Evolutionary conservation across 371 early-diverging fungal genomes (phyloP), one percentile per base, ranked within the genome.

Genomic region (Capillidium rhysosporum): DNA sequence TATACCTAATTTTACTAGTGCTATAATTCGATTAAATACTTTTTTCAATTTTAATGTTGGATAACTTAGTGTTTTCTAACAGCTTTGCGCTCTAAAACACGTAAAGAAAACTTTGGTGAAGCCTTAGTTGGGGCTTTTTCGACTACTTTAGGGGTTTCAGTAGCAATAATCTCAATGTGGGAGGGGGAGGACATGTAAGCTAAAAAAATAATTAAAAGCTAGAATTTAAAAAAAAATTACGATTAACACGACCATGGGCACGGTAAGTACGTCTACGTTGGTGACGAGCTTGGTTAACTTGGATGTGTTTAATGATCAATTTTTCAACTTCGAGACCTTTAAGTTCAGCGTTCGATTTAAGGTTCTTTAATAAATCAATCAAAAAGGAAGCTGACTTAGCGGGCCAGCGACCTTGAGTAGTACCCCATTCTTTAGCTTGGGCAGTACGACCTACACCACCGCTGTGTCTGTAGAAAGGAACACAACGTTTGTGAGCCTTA

Each of bases 341-440:
- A 61, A 80, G 72, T 79, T 85, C 86, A 55, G 98, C 99, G 75
- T 95, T 95, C 74, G 79, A 76, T 76, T 91, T 85, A 62, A 94
- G 88, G 77, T 98, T 98, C 82, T 92, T 86, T 66, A 99, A 78
- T 55, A 99, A 78, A 58, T 84, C 86, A 59, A 84, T 70, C 49
- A 98, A 69, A 66, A 89, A 91, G 80, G 90, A 82, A 73, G 79
- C 84, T 63, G 82, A 81, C 89, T 98, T 98, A 66, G 73, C 85
- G 73, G 99, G 99, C 99, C 99, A 99, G 74, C 98, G 92, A 65
- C 87, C 99, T 73, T 87, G 86, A 61, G 94, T 81, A 57, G 82
- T 78, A 60, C 82, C 82, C 75, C 86, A 91, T 56, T 79, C 85
- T 79, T 92, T 95, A 63, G 91, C 98, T 78, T 99, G 98, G 49